phyloP scores from a whole-genome alignment of 768 basidiomycete species.

The Rhizopogon rudus region DNA sequence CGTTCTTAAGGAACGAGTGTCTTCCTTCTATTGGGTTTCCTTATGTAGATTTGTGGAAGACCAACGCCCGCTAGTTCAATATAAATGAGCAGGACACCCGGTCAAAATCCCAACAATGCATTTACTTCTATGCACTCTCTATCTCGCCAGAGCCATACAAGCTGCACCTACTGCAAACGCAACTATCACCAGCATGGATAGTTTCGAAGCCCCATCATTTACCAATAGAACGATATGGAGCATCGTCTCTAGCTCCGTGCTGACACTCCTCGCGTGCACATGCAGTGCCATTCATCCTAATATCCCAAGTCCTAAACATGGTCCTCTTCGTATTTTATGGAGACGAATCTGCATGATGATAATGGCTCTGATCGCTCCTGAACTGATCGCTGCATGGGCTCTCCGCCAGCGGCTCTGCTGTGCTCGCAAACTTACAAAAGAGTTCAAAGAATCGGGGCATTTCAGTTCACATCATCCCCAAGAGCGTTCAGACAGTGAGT shows the following conservation, averaged over 20 bases:
- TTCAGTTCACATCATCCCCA: neutral
- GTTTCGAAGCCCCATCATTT: neutral
- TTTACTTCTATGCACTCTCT: conserved; percentile 10
- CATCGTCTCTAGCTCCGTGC: conserved; percentile 20
- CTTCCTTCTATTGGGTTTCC: too few species aligned
- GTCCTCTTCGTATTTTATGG: neutral
- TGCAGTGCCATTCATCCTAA: conserved; percentile 24
- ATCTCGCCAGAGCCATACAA: neutral
- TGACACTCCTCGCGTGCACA: conserved; percentile 19
- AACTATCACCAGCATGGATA: neutral
- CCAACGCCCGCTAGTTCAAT: too few species aligned
- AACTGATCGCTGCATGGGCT: conserved; percentile 17
- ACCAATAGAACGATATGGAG: conserved; percentile 14
- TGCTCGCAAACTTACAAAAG: neutral
- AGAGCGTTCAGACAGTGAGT: neutral
- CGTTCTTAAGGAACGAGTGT: too few species aligned
- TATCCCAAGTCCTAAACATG: conserved; percentile 7
- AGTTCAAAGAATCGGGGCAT: neutral
- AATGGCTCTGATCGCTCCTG: conserved; percentile 18
- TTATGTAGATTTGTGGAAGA: too few species aligned
- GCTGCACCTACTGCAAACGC: neutral
- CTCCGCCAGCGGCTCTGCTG: conserved; percentile 13
- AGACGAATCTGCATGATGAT: conserved; percentile 8
- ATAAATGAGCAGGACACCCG: too few species aligned
- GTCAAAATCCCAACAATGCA: neutral